Percentiles rank a stretch among this genome's conserved stretches.
phyloP scores from a whole-genome alignment of 2,329 filamentous ascomycete species.

The Tolypocladium paradoxum region DNA sequence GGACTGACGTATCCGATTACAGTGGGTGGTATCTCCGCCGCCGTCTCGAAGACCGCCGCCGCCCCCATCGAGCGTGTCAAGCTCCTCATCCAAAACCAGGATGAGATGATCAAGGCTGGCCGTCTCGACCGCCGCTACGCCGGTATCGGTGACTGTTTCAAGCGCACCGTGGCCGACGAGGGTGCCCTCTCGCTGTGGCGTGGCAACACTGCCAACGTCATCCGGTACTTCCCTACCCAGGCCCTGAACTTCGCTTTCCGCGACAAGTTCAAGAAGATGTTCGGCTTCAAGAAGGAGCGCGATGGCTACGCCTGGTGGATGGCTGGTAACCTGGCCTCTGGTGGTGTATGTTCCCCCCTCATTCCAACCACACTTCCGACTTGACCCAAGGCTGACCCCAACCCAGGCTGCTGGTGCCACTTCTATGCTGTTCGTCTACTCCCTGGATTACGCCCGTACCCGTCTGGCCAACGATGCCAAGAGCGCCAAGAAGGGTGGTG shows the following conservation, averaged over 20 bases:
- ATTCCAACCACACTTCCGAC: background rate
- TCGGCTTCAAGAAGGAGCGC: constrained; percentile 99
- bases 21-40: constrained; percentile 99
- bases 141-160: constrained; percentile 93
- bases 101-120: constrained; percentile 99
- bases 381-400: constrained; percentile 3
- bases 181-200: constrained; percentile 94
- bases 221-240: constrained; percentile 99
- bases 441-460: constrained; percentile 99
- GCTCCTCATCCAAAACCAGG: constrained; percentile 99
- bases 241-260: constrained; percentile 99
- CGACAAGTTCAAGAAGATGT: constrained; percentile 99
- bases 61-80: constrained; percentile 99
- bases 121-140: constrained; percentile 96
- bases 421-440: constrained; percentile 99
- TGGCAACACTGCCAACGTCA: constrained; percentile 99
- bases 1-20: constrained; percentile 14
- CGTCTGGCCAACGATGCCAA: constrained; percentile 99
- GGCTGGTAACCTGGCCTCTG: constrained; percentile 98
- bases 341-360: constrained; percentile 66
- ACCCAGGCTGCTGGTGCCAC: constrained; percentile 92
- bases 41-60: constrained; percentile 99
- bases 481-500: constrained; percentile 92
- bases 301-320: constrained; percentile 99
- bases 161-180: constrained; percentile 78